A percentile compares a stretch with the other conserved stretches of the same genome.
These are phyloP conservation scores for Wickerhamiella sergipiensis DNA, from an alignment of 805 yeast species.

Conservation along the genomic window DNA sequence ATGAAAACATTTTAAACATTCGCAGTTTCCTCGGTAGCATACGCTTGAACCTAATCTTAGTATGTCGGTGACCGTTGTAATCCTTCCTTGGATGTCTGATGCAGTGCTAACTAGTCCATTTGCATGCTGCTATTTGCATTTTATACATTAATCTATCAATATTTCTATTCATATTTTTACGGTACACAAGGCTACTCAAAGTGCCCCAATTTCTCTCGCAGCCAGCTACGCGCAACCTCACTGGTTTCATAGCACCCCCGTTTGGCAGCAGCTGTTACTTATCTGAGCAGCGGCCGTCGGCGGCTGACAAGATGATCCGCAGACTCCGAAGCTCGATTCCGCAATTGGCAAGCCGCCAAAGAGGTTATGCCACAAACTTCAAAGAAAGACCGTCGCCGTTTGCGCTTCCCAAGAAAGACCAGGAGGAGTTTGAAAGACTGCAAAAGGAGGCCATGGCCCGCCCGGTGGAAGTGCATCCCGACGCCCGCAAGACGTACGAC, in stretches of 20 bases:
- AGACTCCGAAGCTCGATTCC: background rate
- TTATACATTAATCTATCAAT: too few species aligned
- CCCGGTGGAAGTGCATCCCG: conserved; percentile 51
- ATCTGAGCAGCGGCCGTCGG: too few species aligned
- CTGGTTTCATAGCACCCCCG: too few species aligned
- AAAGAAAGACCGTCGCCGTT: conserved; percentile 43
- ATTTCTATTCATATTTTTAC: too few species aligned
- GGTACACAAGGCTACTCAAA: background rate
- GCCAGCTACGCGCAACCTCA: too few species aligned
- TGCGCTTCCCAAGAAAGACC: conserved; percentile 62
- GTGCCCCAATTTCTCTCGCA: too few species aligned
- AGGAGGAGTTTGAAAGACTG: conserved; percentile 80
- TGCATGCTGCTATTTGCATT: too few species aligned
- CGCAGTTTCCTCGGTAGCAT: conserved; percentile 34
- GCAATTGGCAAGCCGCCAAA: background rate
- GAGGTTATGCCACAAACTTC: conserved; percentile 6
- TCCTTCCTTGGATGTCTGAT: conserved; percentile 33
- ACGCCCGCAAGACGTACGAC: conserved; percentile 63
- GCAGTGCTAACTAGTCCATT: conserved; percentile 16
- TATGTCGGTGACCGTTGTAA: conserved; percentile 29
- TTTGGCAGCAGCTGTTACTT: too few species aligned
- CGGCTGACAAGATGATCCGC: background rate
- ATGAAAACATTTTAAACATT: conserved; percentile 27
- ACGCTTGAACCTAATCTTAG: conserved; percentile 27
- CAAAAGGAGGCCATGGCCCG: conserved; percentile 62